Conservation (phyloP, 306 rosid species). For the Quercus suber region DNA sequence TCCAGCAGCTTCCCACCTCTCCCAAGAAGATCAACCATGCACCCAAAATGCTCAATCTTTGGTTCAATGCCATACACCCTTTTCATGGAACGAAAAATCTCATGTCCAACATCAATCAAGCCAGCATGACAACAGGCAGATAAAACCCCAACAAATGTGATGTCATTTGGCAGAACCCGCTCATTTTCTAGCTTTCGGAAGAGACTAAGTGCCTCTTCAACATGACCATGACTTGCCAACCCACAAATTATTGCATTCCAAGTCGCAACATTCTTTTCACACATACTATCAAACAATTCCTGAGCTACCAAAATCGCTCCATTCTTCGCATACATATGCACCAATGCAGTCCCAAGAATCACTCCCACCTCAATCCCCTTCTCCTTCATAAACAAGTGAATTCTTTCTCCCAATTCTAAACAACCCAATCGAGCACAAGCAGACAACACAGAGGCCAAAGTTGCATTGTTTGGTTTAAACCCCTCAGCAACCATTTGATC, state of each 20-base stretch:
- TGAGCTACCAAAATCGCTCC: constrained; percentile 29
- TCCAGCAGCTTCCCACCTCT: constrained; percentile 37
- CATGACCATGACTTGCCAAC: constrained; percentile 38
- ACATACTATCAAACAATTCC: constrained; percentile 36
- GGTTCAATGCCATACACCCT: constrained; percentile 38
- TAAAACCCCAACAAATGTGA: constrained; percentile 42
- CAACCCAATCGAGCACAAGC: constrained; percentile 45
- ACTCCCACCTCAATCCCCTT: constrained; percentile 38
- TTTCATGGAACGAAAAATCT: constrained; percentile 36
- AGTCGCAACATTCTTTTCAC: constrained; percentile 40
- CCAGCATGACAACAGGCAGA: constrained; percentile 54
- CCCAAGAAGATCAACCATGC: constrained; percentile 53
- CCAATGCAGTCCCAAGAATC: constrained; percentile 45
- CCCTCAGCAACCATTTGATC: constrained; percentile 33
- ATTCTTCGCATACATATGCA: constrained; percentile 45
- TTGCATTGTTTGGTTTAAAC: constrained; percentile 37
- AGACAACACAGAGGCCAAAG: constrained; percentile 41
- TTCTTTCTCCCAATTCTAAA: constrained; percentile 36
- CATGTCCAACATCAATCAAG: constrained; percentile 34
- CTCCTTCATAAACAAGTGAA: constrained; percentile 32
- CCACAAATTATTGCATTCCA: constrained; percentile 56
- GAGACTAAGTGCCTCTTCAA: constrained; percentile 32
- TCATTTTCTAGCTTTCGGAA: constrained; percentile 33
- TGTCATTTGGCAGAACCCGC: constrained; percentile 32
- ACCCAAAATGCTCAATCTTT: constrained; percentile 48